phyloP scores from a whole-genome alignment of 306 rosid genomes.

The Castanea crenata region DNA sequence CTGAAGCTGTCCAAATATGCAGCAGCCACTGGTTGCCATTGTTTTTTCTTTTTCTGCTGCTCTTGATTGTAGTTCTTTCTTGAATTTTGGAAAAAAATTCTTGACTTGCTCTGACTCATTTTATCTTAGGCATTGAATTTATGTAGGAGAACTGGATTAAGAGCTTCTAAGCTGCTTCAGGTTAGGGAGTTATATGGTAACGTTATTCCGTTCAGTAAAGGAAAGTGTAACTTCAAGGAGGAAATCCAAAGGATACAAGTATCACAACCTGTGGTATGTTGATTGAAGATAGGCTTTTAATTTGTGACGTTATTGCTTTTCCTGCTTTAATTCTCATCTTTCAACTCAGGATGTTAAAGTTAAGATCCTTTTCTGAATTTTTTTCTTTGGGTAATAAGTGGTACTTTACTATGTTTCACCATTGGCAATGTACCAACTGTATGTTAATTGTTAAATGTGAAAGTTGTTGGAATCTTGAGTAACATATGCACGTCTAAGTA shows the following conservation, averaged over 20 bases:
- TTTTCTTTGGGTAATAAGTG: not conserved
- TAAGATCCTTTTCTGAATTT: not conserved
- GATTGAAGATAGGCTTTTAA: not conserved
- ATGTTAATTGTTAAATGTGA: not conserved
- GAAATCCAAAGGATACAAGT: conserved; percentile 60
- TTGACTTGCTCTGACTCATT: not conserved
- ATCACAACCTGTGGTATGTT: conserved; percentile 63
- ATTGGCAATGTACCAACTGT: not conserved
- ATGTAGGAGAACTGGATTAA: conserved; percentile 30
- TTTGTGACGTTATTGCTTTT: not conserved
- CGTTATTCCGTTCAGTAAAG: conserved; percentile 38
- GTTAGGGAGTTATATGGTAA: conserved; percentile 75
- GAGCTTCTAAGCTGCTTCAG: conserved; percentile 60
- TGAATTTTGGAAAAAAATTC: not conserved
- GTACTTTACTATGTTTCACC: not conserved
- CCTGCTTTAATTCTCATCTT: not conserved
- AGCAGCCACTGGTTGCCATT: not conserved
- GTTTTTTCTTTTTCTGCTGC: not conserved
- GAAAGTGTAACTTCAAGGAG: conserved; percentile 59
- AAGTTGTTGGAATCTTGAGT: not conserved
- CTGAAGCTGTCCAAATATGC: not conserved
- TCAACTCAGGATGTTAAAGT: not conserved
- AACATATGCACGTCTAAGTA: not conserved
- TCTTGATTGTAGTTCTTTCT: not conserved
- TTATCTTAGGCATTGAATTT: conserved; percentile 38